Evolutionary conservation across 352 stramenopile species (phyloP), one percentile per base, ranked within the genome.

Genomic region (Phytophthora ramorum): DNA sequence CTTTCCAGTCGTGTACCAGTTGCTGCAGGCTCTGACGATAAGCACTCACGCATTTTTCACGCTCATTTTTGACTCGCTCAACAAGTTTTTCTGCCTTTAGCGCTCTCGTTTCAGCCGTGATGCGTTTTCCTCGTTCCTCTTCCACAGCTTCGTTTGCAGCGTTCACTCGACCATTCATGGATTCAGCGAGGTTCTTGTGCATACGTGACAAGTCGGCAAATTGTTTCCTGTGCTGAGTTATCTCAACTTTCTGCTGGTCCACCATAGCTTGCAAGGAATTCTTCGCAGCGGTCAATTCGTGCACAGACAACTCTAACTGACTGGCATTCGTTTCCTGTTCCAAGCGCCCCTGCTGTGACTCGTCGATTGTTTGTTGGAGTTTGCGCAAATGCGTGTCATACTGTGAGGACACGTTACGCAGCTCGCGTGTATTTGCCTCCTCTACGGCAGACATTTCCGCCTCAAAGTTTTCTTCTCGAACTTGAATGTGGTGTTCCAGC

Each of bases 161-260:
- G n/a, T 60, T 22, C 8, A 58, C 45, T 43, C 67, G 67, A 17
- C 10, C 22, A 65, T 68, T 58, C 67, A 90, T 85, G 0, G 81
- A 70, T 9, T 87, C 79, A 1, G 62, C 69, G 14, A 90, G 45
- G 34, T 86, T 91, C 69, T 87, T 90, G 71, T 92, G 75, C 65
- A 91, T 87, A 13, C 84, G 74, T 9, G 80, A 70, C 19, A 92
- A 46, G 58, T 91, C 81, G 16, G 71, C 83, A 49, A 90, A 86
- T 20, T 87, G 80, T 38, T 90, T 89, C 8, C 66, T 66, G 28
- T 90, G 84, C 46, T 83, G n/a, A n/a, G n/a, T n/a, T 80, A 8
- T 43, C 8, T 88, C 80, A 7, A 34, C 3, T 55, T 83, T 85
- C 14, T 73, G 56, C 7, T 62, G 45, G 22, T 78, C 69, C 22